These are phyloP conservation scores for Neurospora cerealis DNA, from an alignment of 495 filamentous ascomycete species.

Conservation along the genomic window DNA sequence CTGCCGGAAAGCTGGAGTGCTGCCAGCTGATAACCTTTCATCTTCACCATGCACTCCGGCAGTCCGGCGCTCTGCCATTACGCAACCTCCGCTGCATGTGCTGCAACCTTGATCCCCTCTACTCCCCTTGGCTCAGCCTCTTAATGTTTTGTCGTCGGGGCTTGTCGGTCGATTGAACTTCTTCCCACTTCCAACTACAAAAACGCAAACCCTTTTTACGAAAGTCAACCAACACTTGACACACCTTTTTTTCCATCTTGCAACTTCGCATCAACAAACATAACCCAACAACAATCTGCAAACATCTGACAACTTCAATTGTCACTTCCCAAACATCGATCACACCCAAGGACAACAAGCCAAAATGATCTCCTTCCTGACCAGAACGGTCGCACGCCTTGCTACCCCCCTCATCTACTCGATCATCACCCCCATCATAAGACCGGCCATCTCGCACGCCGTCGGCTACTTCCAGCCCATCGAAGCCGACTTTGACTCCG, in stretches of 20 bases:
- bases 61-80: background rate
- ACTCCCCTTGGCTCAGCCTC: background rate
- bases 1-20: background rate
- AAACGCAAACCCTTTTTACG: background rate
- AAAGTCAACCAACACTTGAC: background rate
- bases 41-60: background rate
- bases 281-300: background rate
- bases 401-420: background rate
- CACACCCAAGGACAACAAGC: background rate
- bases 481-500: background rate
- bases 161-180: background rate
- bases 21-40: background rate
- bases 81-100: background rate
- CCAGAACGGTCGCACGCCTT: background rate
- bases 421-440: background rate
- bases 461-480: background rate
- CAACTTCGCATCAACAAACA: background rate
- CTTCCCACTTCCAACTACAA: background rate
- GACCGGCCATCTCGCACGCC: background rate
- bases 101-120: background rate
- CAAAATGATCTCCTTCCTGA: background rate
- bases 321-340: background rate
- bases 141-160: background rate
- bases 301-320: background rate
- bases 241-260: background rate